Base-by-base conservation (phyloP, 768 basidiomycete genomes). In the Phaeolepiota aurea region DNA sequence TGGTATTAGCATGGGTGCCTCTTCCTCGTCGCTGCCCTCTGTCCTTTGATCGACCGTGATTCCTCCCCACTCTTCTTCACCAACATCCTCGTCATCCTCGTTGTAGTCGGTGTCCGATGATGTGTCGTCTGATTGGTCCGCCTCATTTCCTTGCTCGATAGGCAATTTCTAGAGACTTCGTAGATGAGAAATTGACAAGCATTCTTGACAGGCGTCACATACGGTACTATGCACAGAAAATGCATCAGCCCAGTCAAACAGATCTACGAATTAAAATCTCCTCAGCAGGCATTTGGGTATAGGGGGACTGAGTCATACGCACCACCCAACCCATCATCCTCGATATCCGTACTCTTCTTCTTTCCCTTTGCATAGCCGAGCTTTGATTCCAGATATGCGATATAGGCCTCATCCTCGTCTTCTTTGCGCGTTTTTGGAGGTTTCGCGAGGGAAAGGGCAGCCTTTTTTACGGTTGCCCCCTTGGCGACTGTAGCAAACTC, bases 291-390 rank as follows among this genome's bases (percentile, higher is more conserved):
- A n/a, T n/a, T n/a, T n/a, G n/a, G n/a, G n/a, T n/a, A n/a, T n/a
- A n/a, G n/a, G n/a, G n/a, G n/a, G n/a, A n/a, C n/a, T n/a, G n/a
- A n/a, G n/a, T n/a, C 12, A 3, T 2, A 58, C 70, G 19, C 53
- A 90, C 93, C 93, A 51, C 83, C 87, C 12, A 96, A 63, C 3
- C 90, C 92, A 58, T 97, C 93, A 1, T 76, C 77, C 28, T 79
- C 82, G 22, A 69, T 55, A 0, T 60, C 64, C 18, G 61, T 67
- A 13, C 57, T 71, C 46, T 71, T 69, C 39, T 65, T 62, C 42
- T 66, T 58, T 33, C 63, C 54, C 43, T 71, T 63, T 23, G 57
- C 38, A 50, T 80, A 67, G 2, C 86, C 80, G 13, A 96, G 71
- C 56, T 81, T 83, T 0, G 72, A 66, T 57, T 97, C 93, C 9